These are phyloP conservation scores for Trichoderma simmonsii DNA, from an alignment of 2,329 filamentous ascomycete species.

Conservation along the genomic window DNA sequence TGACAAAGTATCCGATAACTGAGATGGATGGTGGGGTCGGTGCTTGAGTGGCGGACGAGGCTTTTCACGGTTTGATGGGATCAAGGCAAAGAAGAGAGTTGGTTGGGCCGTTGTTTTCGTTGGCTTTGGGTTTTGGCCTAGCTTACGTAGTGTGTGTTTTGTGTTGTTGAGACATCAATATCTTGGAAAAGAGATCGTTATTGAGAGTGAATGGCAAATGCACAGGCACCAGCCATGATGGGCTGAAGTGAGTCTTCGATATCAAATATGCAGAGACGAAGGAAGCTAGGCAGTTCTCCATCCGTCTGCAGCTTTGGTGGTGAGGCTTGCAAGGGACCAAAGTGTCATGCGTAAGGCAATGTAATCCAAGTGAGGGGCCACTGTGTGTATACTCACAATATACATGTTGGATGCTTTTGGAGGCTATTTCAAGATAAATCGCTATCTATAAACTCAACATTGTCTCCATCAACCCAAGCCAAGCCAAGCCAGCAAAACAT, in stretches of 20 bases:
- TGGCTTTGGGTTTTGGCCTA: not conserved
- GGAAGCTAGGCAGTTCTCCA: not conserved
- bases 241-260: not conserved
- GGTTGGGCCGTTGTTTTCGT: not conserved
- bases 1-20: not conserved
- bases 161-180: not conserved
- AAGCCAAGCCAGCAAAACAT: not conserved
- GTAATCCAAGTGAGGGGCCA: not conserved
- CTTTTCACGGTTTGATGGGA: not conserved
- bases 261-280: not conserved
- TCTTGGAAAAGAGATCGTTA: not conserved
- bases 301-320: not conserved
- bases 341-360: not conserved
- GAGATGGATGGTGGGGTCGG: not conserved
- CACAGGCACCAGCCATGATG: not conserved
- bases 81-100: not conserved
- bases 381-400: not conserved
- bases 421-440: not conserved
- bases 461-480: not conserved
- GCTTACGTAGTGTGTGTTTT: not conserved
- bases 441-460: not conserved
- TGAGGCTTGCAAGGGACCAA: not conserved
- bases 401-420: not conserved
- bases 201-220: not conserved
- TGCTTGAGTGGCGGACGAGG: slow-evolving; percentile 1